phyloP scores from a whole-genome alignment of 441 rosid genomes.

The Arabidopsis hybrid region DNA sequence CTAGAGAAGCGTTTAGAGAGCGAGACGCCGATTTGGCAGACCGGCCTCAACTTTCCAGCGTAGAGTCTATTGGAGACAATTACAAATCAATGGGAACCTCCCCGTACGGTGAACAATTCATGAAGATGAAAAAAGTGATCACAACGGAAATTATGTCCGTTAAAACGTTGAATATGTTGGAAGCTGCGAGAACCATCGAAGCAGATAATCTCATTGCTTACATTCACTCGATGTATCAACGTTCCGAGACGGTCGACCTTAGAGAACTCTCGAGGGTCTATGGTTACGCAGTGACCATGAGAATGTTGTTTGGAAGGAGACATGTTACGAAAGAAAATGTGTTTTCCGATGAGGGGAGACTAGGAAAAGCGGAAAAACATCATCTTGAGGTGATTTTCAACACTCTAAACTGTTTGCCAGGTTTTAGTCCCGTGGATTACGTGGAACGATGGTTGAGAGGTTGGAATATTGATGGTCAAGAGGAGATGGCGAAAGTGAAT shows the following conservation, averaged over 20 bases:
- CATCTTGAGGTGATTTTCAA: constrained; percentile 51
- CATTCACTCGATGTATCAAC: constrained; percentile 48
- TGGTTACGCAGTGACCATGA: constrained; percentile 52
- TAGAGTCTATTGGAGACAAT: constrained; percentile 23
- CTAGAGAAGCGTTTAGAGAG: constrained; percentile 52
- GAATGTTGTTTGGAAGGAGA: constrained; percentile 48
- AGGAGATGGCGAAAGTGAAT: constrained; percentile 29
- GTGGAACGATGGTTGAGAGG: constrained; percentile 49
- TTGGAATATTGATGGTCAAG: constrained; percentile 55
- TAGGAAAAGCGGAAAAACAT: constrained; percentile 46
- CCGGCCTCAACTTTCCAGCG: constrained; percentile 46
- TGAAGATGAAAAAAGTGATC: constrained; percentile 57
- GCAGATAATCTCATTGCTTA: constrained; percentile 57
- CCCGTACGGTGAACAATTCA: constrained; percentile 51
- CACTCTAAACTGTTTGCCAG: constrained; percentile 32
- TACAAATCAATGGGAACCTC: constrained; percentile 25
- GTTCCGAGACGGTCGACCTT: constrained; percentile 42
- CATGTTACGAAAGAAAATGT: constrained; percentile 34
- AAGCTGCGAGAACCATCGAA: constrained; percentile 51
- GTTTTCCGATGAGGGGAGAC: constrained; percentile 42
- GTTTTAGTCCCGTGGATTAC: constrained; percentile 51
- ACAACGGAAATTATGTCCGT: constrained; percentile 46
- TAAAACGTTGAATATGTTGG: constrained; percentile 45
- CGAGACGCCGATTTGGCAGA: constrained; percentile 49
- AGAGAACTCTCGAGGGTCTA: constrained; percentile 44